A percentile compares a stretch with the other conserved stretches of the same genome.
phyloP scores from a whole-genome alignment of 2,329 filamentous ascomycete species.

The Fusarium papillatum region DNA sequence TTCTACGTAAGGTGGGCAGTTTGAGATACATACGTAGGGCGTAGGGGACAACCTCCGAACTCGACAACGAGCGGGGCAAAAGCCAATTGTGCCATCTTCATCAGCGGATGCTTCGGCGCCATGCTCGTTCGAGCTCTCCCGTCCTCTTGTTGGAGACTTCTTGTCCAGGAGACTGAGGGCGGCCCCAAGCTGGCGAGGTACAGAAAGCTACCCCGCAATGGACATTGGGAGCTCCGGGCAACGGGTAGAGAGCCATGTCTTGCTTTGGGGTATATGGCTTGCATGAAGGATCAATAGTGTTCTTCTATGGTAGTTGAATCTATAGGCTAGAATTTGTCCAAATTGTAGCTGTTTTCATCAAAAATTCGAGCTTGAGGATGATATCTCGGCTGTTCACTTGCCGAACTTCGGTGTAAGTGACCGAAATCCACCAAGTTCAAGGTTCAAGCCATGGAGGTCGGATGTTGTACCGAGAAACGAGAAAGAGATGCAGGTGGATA shows the following conservation, averaged over 20 bases:
- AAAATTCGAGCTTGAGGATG: not conserved
- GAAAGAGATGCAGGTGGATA: not conserved
- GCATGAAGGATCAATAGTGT: not conserved
- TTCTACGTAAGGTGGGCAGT: constrained; percentile 3
- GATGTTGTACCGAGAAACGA: not conserved
- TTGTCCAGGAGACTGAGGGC: not conserved
- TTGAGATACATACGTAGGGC: constrained; percentile 1
- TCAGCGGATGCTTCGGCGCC: constrained; percentile 6
- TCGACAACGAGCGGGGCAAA: constrained; percentile 30
- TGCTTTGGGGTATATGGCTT: not conserved
- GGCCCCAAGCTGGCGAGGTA: not conserved
- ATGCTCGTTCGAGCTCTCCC: constrained; percentile 1
- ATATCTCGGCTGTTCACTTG: not conserved
- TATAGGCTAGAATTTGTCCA: not conserved
- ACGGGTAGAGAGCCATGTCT: not conserved
- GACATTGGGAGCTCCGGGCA: not conserved
- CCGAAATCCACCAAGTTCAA: not conserved
- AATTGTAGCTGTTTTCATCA: not conserved
- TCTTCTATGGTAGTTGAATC: not conserved
- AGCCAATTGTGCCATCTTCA: not conserved
- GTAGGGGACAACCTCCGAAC: not conserved
- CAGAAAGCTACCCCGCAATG: constrained; percentile 9
- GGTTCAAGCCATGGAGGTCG: not conserved
- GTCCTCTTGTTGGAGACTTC: constrained; percentile 2
- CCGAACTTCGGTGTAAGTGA: not conserved